These are phyloP conservation scores for Cytospora paraplurivora DNA, from an alignment of 2,329 filamentous ascomycete species.

Conservation along the genomic window DNA sequence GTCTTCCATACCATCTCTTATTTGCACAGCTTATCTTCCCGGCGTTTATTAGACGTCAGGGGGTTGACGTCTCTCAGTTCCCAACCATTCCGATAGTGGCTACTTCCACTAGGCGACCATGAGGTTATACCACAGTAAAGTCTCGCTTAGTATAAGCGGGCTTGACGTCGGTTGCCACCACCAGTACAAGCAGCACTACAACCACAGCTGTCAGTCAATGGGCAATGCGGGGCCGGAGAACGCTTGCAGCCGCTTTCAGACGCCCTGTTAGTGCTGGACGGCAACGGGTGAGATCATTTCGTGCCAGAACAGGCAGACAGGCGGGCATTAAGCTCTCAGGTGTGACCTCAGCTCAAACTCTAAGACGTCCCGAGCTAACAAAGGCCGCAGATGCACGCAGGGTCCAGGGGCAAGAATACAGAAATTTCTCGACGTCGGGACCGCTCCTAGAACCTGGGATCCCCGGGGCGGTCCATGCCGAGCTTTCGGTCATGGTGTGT, in stretches of 20 bases:
- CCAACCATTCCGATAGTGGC: conserved; percentile 4
- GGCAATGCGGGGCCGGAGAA: not conserved
- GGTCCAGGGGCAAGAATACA: conserved; percentile 9
- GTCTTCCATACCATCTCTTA: conserved; percentile 3
- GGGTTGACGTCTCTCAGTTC: conserved; percentile 15
- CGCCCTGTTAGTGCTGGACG: not conserved
- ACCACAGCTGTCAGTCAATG: conserved; percentile 1
- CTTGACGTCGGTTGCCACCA: conserved; percentile 18
- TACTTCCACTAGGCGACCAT: conserved; percentile 5
- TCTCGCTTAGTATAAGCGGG: not conserved
- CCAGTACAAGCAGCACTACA: no score
- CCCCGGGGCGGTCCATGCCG: not conserved
- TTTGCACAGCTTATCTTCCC: not conserved
- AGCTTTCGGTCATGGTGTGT: not conserved
- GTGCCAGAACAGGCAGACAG: not conserved
- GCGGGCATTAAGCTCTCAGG: not conserved
- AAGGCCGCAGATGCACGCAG: conserved; percentile 18
- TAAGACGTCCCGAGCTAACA: conserved; percentile 9
- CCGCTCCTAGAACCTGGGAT: not conserved
- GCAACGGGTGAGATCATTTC: not conserved
- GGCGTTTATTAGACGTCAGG: conserved; percentile 9
- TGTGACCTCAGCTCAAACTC: conserved; percentile 3
- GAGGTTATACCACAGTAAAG: not conserved
- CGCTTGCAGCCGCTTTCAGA: not conserved
- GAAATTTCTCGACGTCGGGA: not conserved